A percentile compares a stretch with the other conserved stretches of the same genome.
These are phyloP conservation scores for Metarhizium anisopliae DNA, from an alignment of 2,329 filamentous ascomycete species.

Conservation along the genomic window DNA sequence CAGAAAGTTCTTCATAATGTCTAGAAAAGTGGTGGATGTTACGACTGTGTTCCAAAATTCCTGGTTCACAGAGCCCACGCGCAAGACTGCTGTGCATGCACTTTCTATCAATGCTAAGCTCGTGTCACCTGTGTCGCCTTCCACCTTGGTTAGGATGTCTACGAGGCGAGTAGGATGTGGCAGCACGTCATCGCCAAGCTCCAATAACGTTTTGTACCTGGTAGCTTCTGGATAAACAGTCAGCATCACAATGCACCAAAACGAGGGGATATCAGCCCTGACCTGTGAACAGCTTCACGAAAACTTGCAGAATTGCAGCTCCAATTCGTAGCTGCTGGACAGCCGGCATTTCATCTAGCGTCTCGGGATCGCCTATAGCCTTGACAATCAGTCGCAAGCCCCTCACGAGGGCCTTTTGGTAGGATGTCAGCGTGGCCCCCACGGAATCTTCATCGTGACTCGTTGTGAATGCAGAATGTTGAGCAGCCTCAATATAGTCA, in stretches of 20 bases:
- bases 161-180: constrained; percentile 9
- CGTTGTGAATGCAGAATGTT: constrained; percentile 22
- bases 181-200: constrained; percentile 5
- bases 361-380: constrained; percentile 49
- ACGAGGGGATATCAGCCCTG: constrained; percentile 4
- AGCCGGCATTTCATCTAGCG: constrained; percentile 30
- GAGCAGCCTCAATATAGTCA: constrained; percentile 45
- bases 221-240: neutral
- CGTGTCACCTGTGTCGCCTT: constrained; percentile 13
- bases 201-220: neutral
- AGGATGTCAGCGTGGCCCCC: constrained; percentile 2
- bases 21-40: constrained; percentile 13
- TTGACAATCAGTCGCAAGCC: constrained; percentile 47
- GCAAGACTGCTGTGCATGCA: constrained; percentile 19
- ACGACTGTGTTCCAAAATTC: constrained; percentile 20
- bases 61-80: constrained; percentile 17
- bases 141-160: constrained; percentile 18
- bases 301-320: constrained; percentile 18
- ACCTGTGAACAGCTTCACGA: constrained; percentile 19
- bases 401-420: constrained; percentile 22
- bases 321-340: constrained; percentile 18
- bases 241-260: neutral
- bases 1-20: constrained; percentile 15
- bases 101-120: constrained; percentile 17
- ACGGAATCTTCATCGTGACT: constrained; percentile 5